Evolutionary conservation across 805 yeast genomes (phyloP), one percentile per base, ranked within the genome.

Genomic region (Jamesozyma jinghongensis): DNA sequence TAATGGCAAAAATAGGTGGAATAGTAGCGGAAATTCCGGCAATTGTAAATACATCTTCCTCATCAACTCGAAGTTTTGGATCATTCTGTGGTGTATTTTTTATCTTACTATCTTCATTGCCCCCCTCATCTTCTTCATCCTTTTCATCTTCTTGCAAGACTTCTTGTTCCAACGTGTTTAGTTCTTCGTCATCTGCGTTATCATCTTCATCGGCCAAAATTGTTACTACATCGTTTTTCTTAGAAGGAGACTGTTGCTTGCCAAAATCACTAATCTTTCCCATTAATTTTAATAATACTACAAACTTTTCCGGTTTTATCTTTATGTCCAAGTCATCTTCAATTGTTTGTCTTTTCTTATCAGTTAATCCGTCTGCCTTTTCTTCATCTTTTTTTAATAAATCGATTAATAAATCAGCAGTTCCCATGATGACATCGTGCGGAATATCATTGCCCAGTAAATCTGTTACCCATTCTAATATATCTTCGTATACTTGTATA

Each of bases 401-500:
- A 4, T 37, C 31, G 12, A 54, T 50, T 5, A 61, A 29, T 17
- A 52, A 32, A 41, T 59, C 63, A 1, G 58, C 46, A 2, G 59
- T 57, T n/a, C 48, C 52, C 5, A 77, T 56, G 2, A 86, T 69
- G 2, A 78, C 74, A 33, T 77, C 84, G 41, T 82, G 86, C 7
- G 88, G 75, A n/a, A 84, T 74, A 56, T 87, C 97, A 37, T 68
- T 69, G 11, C 80, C 82, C 31, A 83, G 61, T 14, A 68, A 65
- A 2, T 63, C 57, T 5, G 73, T 68, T 3, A 83, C 74, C 77
- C 84, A 76, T 0, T 73, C 58, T 44, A 81, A 61, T n/a, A 86
- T 66, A 33, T 67, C 56, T 33, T 77, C 81, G 56, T 78, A 82
- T 0, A 67, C 57, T 25, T 64, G 67, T 2, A 68, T 58, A 13